Evolutionary conservation across 2,329 filamentous ascomycete species (phyloP), one percentile per base, ranked within the genome.

Genomic region (Fusarium keratoplasticum): DNA sequence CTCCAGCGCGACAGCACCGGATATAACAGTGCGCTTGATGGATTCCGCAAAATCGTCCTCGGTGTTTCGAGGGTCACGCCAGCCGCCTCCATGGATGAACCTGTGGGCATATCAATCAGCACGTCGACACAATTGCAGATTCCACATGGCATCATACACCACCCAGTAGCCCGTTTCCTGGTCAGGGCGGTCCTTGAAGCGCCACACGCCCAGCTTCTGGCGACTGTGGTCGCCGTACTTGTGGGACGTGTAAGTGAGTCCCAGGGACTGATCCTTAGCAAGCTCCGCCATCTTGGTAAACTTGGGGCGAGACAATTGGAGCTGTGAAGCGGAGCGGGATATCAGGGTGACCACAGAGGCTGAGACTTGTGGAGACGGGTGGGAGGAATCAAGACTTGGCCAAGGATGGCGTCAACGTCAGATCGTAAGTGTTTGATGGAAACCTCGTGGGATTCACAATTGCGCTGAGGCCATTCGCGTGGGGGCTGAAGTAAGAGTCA

Each of bases 81-180:
- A 92, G 69, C 87, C 90, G 71, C 90, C 90, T 73, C 90, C 90
- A 78, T 92, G 90, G 77, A 92, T 86, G 80, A 86, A 91, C 68
- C 86, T 84, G 66, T 50, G 61, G n/a, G 40, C 10, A 42, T 58
- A 69, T 74, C 47, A 78, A 68, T 64, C 27, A 57, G 61, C 29
- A 25, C 9, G 29, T 25, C 47, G 50, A 42, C 47, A 35, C 22
- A 22, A 64, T 54, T 27, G 35, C 44, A 33, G 52, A 60, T 44
- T 54, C 38, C 14, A 62, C 38, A 57, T 33, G 36, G 60, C 62
- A 47, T 63, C 81, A 69, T 75, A 85, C 83, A 85, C 75, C 52
- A 84, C 69, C 83, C 83, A 85, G 71, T 80, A 77, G 14, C 77
- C 77, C 20, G 73, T 64, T 31, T 66, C 57, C 60, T 66, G 66